These are phyloP conservation scores for Fusarium sp. DNA, from an alignment of 2,329 filamentous ascomycete species.

Conservation along the genomic window DNA sequence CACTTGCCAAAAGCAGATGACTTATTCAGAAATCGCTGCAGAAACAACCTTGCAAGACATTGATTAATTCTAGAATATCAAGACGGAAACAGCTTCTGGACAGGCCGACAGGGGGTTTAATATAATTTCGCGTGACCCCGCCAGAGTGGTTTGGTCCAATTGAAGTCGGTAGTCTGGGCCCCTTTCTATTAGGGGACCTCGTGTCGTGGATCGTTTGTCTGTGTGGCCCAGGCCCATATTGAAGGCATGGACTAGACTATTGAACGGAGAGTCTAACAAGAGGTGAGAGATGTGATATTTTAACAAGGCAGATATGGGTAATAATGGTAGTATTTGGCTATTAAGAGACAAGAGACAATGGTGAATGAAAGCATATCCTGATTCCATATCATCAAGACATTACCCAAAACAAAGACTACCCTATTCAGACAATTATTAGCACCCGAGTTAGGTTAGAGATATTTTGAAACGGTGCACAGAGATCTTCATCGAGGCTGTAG, in stretches of 20 bases:
- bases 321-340: neutral
- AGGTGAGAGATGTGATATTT: neutral
- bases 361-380: neutral
- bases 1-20: no score
- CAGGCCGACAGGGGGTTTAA: conserved; percentile 34
- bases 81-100: conserved; percentile 7
- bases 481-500: conserved; percentile 28
- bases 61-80: conserved; percentile 25
- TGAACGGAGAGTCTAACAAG: neutral
- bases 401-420: neutral
- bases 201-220: conserved; percentile 44
- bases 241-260: conserved; percentile 16
- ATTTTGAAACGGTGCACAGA: conserved; percentile 7
- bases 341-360: neutral
- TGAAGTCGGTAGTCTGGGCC: conserved; percentile 31
- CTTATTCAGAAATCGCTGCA: neutral
- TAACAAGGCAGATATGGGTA: neutral
- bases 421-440: neutral
- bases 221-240: conserved; percentile 29
- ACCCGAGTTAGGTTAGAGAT: conserved; percentile 9
- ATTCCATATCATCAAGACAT: neutral
- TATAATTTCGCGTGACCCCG: conserved; percentile 45
- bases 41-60: conserved; percentile 7
- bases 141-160: conserved; percentile 24
- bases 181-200: conserved; percentile 44